Evolutionary conservation across 495 filamentous ascomycete genomes (phyloP).

Genomic region (Lasiosphaeris hirsuta): DNA sequence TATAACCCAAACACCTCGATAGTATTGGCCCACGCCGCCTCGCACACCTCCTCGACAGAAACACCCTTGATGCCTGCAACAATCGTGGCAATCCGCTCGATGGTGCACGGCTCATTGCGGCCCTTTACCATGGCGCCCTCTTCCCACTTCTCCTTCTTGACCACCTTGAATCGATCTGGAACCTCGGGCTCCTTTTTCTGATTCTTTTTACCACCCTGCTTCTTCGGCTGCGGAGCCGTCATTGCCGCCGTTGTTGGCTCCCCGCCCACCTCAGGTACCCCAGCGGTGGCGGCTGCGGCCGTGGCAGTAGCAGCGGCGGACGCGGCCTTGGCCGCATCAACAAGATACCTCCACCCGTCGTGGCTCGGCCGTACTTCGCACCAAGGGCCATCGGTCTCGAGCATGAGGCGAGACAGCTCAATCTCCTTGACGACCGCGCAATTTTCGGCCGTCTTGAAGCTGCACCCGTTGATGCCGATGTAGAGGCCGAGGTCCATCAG

Average conservation of each 20-base stretch:
- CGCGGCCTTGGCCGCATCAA: slow-evolving; percentile 21
- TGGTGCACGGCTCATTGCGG: slow-evolving; percentile 83
- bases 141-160: slow-evolving; percentile 92
- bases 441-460: slow-evolving; percentile 88
- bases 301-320: neutral
- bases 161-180: slow-evolving; percentile 47
- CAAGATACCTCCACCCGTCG: slow-evolving; percentile 56
- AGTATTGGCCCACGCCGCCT: slow-evolving; percentile 84
- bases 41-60: slow-evolving; percentile 72
- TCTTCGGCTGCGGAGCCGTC: slow-evolving; percentile 19
- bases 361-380: slow-evolving; percentile 66
- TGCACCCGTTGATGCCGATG: slow-evolving; percentile 87
- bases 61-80: slow-evolving; percentile 83
- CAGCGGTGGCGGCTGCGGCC: neutral
- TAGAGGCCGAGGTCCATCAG: slow-evolving; percentile 74
- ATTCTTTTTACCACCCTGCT: slow-evolving; percentile 36
- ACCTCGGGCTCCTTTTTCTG: slow-evolving; percentile 46
- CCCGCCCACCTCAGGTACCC: neutral
- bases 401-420: slow-evolving; percentile 69
- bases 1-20: slow-evolving; percentile 70
- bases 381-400: slow-evolving; percentile 96
- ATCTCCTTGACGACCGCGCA: slow-evolving; percentile 74
- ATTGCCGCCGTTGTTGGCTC: neutral
- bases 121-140: slow-evolving; percentile 84
- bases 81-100: slow-evolving; percentile 78